These are phyloP conservation scores for Plasmopara muralis DNA, from an alignment of 352 stramenopile species.

Conservation along the genomic window DNA sequence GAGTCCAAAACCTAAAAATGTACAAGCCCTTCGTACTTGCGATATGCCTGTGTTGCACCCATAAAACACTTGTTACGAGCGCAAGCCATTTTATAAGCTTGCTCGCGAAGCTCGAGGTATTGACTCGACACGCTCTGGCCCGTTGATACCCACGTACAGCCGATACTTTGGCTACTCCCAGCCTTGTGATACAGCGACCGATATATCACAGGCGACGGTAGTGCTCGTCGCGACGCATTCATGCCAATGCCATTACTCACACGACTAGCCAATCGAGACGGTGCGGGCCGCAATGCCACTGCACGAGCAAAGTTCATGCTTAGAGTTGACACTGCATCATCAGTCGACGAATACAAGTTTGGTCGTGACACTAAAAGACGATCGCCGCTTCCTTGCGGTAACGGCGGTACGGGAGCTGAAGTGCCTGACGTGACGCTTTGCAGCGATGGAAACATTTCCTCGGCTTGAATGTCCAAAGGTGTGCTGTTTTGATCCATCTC, in stretches of 20 bases:
- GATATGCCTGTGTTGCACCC: conserved; percentile 75
- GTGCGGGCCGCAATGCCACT: conserved; percentile 47
- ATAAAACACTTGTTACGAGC: conserved; percentile 86
- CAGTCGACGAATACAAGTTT: conserved; percentile 17
- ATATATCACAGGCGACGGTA: conserved; percentile 16
- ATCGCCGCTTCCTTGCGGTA: conserved; percentile 9
- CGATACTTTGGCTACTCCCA: conserved; percentile 18
- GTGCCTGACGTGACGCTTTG: conserved; percentile 22
- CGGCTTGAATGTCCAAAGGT: conserved; percentile 52
- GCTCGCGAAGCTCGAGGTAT: conserved; percentile 70
- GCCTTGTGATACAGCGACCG: conserved; percentile 55
- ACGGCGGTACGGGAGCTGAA: conserved; percentile 8
- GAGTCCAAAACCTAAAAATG: not conserved
- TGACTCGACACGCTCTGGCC: conserved; percentile 50
- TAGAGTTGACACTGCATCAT: conserved; percentile 28
- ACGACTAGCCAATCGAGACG: not conserved
- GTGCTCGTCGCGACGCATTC: conserved; percentile 14
- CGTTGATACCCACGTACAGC: conserved; percentile 57
- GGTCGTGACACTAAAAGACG: conserved; percentile 3
- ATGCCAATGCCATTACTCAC: conserved; percentile 14
- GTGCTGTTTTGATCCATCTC: conserved; percentile 42
- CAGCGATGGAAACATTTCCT: conserved; percentile 79
- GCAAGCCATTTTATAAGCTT: conserved; percentile 73
- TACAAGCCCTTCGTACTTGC: conserved; percentile 36
- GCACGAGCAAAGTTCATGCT: conserved; percentile 78